Conservation (phyloP, 2,329 filamentous ascomycete genomes). For the Fusarium gaditjirri region DNA sequence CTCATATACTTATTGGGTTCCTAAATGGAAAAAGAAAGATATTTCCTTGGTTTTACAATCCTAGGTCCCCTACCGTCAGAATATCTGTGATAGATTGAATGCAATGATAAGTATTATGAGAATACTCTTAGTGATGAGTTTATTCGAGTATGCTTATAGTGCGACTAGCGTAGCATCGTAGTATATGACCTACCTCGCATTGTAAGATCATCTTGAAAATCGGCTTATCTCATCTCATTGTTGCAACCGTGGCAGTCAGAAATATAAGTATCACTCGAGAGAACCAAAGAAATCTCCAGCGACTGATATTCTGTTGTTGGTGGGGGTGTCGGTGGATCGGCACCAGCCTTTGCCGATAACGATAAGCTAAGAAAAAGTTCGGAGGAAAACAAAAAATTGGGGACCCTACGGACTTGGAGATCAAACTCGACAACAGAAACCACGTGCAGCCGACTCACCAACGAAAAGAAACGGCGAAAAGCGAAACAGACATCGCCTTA, state of each 20-base stretch:
- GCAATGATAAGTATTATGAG: background rate
- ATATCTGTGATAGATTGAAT: background rate
- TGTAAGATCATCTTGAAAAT: background rate
- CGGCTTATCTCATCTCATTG: background rate
- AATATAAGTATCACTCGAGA: conserved; percentile 1
- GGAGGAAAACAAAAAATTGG: conserved; percentile 32
- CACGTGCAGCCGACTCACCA: background rate
- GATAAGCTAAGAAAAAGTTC: conserved; percentile 28
- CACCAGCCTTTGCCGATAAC: conserved; percentile 37
- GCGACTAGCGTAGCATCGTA: background rate
- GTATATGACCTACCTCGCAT: background rate
- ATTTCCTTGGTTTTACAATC: conserved; percentile 30
- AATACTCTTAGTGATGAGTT: background rate
- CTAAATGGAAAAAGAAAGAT: conserved; percentile 39
- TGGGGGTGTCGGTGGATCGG: conserved; percentile 38
- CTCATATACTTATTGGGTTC: conserved; percentile 34
- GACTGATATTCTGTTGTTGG: background rate
- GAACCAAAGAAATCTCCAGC: background rate
- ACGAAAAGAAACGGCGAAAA: background rate
- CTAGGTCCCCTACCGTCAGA: background rate
- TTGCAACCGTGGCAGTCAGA: background rate
- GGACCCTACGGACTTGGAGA: conserved; percentile 21
- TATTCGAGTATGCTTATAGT: background rate
- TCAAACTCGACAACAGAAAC: conserved; percentile 22
- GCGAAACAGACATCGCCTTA: conserved; percentile 9